phyloP scores from a whole-genome alignment of 768 basidiomycete genomes.

The Psilocybe sp. region DNA sequence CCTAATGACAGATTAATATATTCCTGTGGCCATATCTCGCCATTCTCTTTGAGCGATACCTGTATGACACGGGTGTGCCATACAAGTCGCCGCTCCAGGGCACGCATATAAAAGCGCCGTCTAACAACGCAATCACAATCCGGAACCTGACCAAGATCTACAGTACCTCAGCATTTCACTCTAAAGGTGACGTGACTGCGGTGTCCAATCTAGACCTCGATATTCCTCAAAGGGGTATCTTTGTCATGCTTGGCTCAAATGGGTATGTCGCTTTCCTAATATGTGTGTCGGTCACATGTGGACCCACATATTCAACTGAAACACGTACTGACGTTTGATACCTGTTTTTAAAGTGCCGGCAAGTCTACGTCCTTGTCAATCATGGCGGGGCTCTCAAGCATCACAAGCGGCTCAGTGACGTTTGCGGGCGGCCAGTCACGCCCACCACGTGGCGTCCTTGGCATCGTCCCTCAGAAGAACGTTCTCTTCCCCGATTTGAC shows the following conservation, averaged over 20 bases:
- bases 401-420: slow-evolving; percentile 57
- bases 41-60: slow-evolving; percentile 49
- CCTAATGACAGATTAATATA: slow-evolving; percentile 50
- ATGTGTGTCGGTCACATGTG: background rate
- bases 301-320: background rate
- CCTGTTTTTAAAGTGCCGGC: slow-evolving; percentile 50
- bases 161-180: slow-evolving; percentile 43
- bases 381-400: slow-evolving; percentile 58
- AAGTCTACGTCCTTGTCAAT: slow-evolving; percentile 76
- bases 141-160: slow-evolving; percentile 60
- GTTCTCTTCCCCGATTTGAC: slow-evolving; percentile 76
- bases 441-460: slow-evolving; percentile 64
- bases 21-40: slow-evolving; percentile 76
- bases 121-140: slow-evolving; percentile 58
- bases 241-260: slow-evolving; percentile 74
- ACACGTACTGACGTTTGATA: background rate
- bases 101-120: slow-evolving; percentile 19
- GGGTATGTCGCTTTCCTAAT: slow-evolving; percentile 36
- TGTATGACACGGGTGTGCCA: slow-evolving; percentile 52
- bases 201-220: slow-evolving; percentile 64
- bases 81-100: background rate
- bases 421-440: slow-evolving; percentile 51
- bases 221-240: slow-evolving; percentile 71
- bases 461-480: slow-evolving; percentile 82
- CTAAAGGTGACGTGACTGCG: slow-evolving; percentile 53